Base-by-base conservation (phyloP, 2,329 filamentous ascomycete species). In the Cladosporium sp. region DNA sequence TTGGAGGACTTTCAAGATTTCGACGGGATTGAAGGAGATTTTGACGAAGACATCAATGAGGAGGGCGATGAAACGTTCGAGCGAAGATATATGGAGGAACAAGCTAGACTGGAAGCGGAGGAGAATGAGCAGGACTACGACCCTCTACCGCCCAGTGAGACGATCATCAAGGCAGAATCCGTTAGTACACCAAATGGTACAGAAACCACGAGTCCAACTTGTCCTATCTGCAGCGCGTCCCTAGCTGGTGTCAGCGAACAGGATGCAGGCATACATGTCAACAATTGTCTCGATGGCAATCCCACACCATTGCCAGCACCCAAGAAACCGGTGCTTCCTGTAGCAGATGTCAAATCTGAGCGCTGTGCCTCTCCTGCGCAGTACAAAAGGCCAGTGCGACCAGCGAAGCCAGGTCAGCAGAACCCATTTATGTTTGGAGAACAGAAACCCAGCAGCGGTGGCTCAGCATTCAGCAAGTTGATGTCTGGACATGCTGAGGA, bases 401-500 rank as follows among this genome's bases (percentile, higher is more conserved):
- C 93, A 44, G 87, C 93, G 0, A 88, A 89, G 69, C 92, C 93
- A 1, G 92, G 90, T 0, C 94, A 97, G 77, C 83, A 87, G 7
- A 95, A 91, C 73, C 93, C 93, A 0, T 91, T 96, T 70, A 82
- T 84, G 7, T 75, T 90, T 3, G 84, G 81, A 14, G 77, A 79
- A 49, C 77, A 68, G 55, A 75, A 65, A 34, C 75, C 64, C 70
- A 74, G 62, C 68, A 74, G 62, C 68, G 80, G 62, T 51, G 82
- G 81, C 24, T 96, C 93, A 3, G 95, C 94, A 0, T 99, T 99
- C 74, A 90, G 91, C 2, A 95, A 92, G 75, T 84, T 99, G 66
- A 99, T 99, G 95, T 92, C 93, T 7, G 88, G 88, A 6, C 93
- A 97, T 73, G 92, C 91, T 5, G 95, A 99, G 80, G 91, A 96